Evolutionary conservation across 1,139 yeast genomes (phyloP).

Genomic region (Saccharomyces hybrid): DNA sequence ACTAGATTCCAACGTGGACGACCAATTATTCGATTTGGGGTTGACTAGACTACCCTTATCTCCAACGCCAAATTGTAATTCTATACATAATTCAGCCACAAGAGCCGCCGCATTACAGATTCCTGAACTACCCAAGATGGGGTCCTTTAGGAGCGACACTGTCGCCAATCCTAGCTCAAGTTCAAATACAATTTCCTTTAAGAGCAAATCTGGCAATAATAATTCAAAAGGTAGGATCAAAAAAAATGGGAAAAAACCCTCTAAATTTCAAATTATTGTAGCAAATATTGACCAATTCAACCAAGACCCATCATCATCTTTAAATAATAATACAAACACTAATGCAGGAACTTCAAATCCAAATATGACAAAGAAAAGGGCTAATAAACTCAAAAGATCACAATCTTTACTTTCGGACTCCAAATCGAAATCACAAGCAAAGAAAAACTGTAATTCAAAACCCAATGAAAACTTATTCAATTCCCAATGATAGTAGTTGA

Average conservation of each 20-base stretch:
- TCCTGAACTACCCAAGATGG: constrained; percentile 33
- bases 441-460: constrained; percentile 2
- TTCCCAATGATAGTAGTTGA: neutral
- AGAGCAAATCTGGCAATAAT: neutral
- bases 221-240: constrained; percentile 12
- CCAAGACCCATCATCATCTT: neutral
- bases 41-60: constrained; percentile 19
- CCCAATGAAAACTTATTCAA: neutral
- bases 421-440: constrained; percentile 1
- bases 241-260: constrained; percentile 22
- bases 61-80: constrained; percentile 27
- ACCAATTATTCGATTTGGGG: constrained; percentile 8
- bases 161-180: constrained; percentile 6
- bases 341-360: neutral
- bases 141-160: constrained; percentile 28
- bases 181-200: constrained; percentile 3
- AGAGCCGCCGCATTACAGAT: constrained; percentile 13
- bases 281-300: constrained; percentile 30
- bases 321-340: neutral
- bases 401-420: constrained; percentile 8
- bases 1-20: constrained; percentile 13
- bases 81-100: neutral
- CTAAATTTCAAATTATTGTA: constrained; percentile 31
- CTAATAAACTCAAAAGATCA: constrained; percentile 9
- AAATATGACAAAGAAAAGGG: neutral